Evolutionary conservation across 208 protist genomes (phyloP).

Genomic region (Crithidia thermophila): DNA sequence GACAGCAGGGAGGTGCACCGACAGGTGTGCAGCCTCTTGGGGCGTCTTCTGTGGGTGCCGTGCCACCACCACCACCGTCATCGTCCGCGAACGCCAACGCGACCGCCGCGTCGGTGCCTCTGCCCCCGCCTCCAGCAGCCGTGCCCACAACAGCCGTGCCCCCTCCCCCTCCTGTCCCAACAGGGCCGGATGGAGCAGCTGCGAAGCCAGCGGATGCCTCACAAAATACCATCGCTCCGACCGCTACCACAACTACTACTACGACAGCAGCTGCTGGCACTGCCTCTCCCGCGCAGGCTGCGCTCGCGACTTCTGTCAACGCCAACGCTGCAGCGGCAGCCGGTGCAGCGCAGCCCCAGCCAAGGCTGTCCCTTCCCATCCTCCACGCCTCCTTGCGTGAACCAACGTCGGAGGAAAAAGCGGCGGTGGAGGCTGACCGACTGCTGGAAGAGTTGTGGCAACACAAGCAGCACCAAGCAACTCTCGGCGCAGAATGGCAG

Average conservation of each 20-base stretch:
- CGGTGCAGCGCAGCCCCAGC: not conserved
- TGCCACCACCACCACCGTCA: not conserved
- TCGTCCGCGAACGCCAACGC: not conserved
- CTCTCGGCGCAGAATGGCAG: too few species aligned
- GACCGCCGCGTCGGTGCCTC: not conserved
- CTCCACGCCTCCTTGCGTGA: slow-evolving; percentile 5
- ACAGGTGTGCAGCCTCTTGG: too few species aligned
- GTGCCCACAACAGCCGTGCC: not conserved
- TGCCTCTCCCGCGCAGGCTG: too few species aligned
- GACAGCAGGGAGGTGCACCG: not conserved
- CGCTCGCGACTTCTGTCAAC: not conserved
- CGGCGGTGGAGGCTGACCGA: slow-evolving; percentile 3
- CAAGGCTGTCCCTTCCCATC: not conserved
- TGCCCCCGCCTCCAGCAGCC: not conserved
- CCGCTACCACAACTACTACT: not conserved
- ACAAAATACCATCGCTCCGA: not conserved
- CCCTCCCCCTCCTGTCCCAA: too few species aligned
- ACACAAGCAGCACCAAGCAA: not conserved
- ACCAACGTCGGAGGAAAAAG: slow-evolving; percentile 9
- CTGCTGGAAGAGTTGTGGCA: slow-evolving; percentile 16
- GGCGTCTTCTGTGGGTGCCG: not conserved
- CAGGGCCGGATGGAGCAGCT: not conserved
- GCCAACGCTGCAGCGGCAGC: not conserved
- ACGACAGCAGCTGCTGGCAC: not conserved
- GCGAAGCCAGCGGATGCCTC: not conserved